Evolutionary conservation across 805 yeast species (phyloP).

Genomic region (Saccharomyces eubayanus): DNA sequence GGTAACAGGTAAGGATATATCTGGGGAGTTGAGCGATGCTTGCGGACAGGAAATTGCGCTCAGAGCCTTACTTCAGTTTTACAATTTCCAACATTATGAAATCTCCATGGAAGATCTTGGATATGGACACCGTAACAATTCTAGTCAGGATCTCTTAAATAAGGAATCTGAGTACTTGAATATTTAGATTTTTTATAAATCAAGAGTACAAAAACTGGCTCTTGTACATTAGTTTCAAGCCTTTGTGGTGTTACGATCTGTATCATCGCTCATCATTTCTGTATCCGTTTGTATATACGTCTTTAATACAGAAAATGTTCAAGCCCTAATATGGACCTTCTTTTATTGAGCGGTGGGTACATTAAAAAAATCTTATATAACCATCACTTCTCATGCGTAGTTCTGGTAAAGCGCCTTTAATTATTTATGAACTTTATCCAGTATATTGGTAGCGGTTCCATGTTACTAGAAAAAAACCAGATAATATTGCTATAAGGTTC

Average conservation of each 20-base stretch:
- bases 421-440: no score
- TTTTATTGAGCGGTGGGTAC: not conserved
- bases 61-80: constrained; percentile 68
- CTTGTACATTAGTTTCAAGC: not conserved
- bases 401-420: no score
- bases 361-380: no score
- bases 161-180: constrained; percentile 33
- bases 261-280: not conserved
- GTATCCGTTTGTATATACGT: not conserved
- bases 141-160: constrained; percentile 30
- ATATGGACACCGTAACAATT: constrained; percentile 25
- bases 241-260: not conserved
- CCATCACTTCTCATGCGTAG: no score
- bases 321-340: not conserved
- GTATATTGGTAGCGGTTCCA: not conserved
- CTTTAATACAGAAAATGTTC: not conserved
- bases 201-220: not conserved
- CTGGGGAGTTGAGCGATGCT: constrained; percentile 65
- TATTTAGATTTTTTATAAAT: constrained; percentile 11
- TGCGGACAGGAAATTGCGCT: constrained; percentile 81
- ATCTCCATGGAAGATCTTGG: constrained; percentile 49
- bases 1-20: constrained; percentile 76
- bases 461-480: not conserved
- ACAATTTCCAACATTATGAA: constrained; percentile 54
- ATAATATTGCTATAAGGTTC: not conserved